Percentiles rank a stretch among this genome's conserved stretches.
phyloP scores from a whole-genome alignment of 768 basidiomycete genomes.

The Saitozyma podzolica region DNA sequence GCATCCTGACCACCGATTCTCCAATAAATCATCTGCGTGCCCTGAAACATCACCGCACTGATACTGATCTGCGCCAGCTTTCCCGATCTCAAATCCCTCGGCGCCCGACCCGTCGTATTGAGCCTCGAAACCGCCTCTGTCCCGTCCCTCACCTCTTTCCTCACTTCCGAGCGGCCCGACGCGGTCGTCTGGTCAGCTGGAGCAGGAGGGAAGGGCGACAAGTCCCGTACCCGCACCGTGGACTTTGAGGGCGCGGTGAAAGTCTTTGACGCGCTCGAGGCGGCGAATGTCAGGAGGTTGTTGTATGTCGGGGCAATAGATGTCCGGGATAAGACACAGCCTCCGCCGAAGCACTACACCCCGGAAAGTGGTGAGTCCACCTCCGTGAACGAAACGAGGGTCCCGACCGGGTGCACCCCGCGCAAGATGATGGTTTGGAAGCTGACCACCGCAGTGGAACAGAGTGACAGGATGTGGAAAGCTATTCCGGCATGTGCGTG shows the following conservation, averaged over 20 bases:
- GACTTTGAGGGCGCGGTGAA: constrained; percentile 67
- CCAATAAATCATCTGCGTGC: neutral
- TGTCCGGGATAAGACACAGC: constrained; percentile 56
- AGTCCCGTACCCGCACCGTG: constrained; percentile 58
- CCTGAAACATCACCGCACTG: neutral
- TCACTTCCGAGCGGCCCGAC: constrained; percentile 51
- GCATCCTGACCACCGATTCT: too few relatives aligned
- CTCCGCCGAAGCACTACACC: constrained; percentile 37
- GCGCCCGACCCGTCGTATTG: constrained; percentile 58
- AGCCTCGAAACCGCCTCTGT: constrained; percentile 62
- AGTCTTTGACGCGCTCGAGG: constrained; percentile 69
- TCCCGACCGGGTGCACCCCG: constrained; percentile 33
- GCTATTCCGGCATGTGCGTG: constrained; percentile 55
- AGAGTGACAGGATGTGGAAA: constrained; percentile 54
- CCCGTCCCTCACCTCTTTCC: constrained; percentile 57
- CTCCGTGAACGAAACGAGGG: neutral
- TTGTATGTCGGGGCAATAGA: constrained; percentile 66
- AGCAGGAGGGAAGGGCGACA: constrained; percentile 63
- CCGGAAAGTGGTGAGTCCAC: constrained; percentile 29
- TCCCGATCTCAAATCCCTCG: constrained; percentile 56
- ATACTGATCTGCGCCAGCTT: constrained; percentile 21
- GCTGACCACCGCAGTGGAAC: constrained; percentile 53
- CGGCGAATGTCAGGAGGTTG: constrained; percentile 58
- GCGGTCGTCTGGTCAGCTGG: constrained; percentile 57
- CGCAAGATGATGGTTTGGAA: constrained; percentile 47